phyloP scores from a whole-genome alignment of 768 basidiomycete genomes.

The Candolleomyces efflorescens region DNA sequence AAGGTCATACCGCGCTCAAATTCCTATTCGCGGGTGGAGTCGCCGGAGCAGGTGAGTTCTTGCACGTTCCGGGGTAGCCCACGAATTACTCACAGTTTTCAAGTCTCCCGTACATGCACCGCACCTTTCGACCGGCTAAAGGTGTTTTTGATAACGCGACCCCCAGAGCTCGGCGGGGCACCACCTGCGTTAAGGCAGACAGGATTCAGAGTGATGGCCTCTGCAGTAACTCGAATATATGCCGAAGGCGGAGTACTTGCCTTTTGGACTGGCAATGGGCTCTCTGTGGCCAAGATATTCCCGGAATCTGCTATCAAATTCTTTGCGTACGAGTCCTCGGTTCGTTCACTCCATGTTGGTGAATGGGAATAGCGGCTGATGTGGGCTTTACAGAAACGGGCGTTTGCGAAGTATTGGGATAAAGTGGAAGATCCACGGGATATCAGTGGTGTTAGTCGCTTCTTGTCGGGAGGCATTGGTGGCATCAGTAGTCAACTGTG shows the following conservation, averaged over 20 bases:
- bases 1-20: slow-evolving; percentile 70
- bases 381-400: slow-evolving; percentile 65
- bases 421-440: slow-evolving; percentile 83
- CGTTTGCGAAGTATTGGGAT: slow-evolving; percentile 91
- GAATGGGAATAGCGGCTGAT: background rate
- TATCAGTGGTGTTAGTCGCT: slow-evolving; percentile 88
- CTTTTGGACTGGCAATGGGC: slow-evolving; percentile 97
- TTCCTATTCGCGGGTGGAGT: slow-evolving; percentile 93
- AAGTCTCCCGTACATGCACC: slow-evolving; percentile 94
- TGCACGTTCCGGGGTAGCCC: slow-evolving; percentile 27
- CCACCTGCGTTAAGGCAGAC: slow-evolving; percentile 36
- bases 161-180: slow-evolving; percentile 65
- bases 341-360: slow-evolving; percentile 35
- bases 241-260: slow-evolving; percentile 82
- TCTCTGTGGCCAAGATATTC: slow-evolving; percentile 94
- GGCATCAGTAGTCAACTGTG: slow-evolving; percentile 92
- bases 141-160: slow-evolving; percentile 90
- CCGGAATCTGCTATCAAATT: slow-evolving; percentile 99
- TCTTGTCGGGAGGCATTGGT: slow-evolving; percentile 93
- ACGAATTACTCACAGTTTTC: background rate
- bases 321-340: slow-evolving; percentile 89
- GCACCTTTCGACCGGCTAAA: slow-evolving; percentile 98
- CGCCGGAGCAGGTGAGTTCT: slow-evolving; percentile 80
- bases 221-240: slow-evolving; percentile 80
- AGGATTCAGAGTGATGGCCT: slow-evolving; percentile 60